These are phyloP conservation scores for Trichoderma sp. DNA, from an alignment of 2,329 filamentous ascomycete species.

Conservation along the genomic window DNA sequence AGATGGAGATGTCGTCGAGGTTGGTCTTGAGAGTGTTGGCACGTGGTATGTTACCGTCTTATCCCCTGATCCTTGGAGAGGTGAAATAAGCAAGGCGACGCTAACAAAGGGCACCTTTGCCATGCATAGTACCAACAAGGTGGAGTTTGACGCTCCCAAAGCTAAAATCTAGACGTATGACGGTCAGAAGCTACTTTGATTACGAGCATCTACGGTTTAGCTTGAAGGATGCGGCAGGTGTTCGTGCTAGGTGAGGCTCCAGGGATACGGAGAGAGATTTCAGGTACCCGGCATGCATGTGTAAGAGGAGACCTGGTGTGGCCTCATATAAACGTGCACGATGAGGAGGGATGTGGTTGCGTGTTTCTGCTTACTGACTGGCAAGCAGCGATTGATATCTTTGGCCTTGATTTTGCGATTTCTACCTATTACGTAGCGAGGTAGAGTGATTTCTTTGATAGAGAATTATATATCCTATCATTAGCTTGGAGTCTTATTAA, in stretches of 20 bases:
- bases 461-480: not conserved
- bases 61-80: not conserved
- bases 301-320: not conserved
- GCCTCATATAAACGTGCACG: not conserved
- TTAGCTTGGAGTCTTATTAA: not conserved
- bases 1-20: constrained; percentile 70
- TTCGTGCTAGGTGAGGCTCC: not conserved
- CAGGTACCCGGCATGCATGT: not conserved
- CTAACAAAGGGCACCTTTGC: not conserved
- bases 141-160: constrained; percentile 34
- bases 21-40: constrained; percentile 66
- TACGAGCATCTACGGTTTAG: not conserved
- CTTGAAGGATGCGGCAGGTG: not conserved
- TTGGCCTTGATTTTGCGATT: not conserved
- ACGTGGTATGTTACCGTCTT: constrained; percentile 42
- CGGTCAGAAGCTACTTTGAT: not conserved
- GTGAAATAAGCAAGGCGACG: not conserved
- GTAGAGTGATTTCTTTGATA: not conserved
- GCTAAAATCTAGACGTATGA: constrained; percentile 31
- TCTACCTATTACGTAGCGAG: not conserved
- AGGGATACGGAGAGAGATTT: not conserved
- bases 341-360: not conserved
- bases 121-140: constrained; percentile 32
- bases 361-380: not conserved
- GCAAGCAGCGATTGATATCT: not conserved